Conservation (phyloP, 2,329 filamentous ascomycete species). For the Capronia coronata region DNA sequence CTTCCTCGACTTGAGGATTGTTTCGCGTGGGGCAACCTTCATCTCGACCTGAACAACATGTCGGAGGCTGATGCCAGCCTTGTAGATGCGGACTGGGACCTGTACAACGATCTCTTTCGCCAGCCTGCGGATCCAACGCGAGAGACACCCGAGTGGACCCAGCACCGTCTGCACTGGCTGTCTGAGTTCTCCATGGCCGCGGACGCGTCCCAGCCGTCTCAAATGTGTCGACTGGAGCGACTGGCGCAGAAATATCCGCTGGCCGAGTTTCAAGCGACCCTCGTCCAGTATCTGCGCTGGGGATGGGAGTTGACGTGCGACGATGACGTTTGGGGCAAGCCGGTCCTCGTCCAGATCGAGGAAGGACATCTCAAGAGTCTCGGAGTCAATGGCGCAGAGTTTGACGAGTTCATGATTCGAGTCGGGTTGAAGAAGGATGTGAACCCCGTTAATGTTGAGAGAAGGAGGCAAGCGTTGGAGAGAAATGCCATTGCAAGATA, state of each 20-base stretch:
- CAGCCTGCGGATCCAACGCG: not conserved
- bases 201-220: conserved; percentile 8
- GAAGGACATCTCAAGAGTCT: conserved; percentile 25
- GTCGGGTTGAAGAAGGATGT: conserved; percentile 11
- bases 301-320: conserved; percentile 13
- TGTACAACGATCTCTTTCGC: conserved; percentile 14
- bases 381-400: conserved; percentile 16
- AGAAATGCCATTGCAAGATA: not conserved
- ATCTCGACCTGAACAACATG: conserved; percentile 3
- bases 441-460: not conserved
- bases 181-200: conserved; percentile 18
- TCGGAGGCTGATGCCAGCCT: not conserved
- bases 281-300: conserved; percentile 12
- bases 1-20: conserved; percentile 20
- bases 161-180: conserved; percentile 11
- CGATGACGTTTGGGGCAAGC: conserved; percentile 27
- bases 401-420: conserved; percentile 19
- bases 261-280: conserved; percentile 9
- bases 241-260: conserved; percentile 20
- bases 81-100: conserved; percentile 1
- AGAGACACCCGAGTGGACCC: conserved; percentile 18
- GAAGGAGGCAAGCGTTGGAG: not conserved
- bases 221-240: conserved; percentile 13
- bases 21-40: conserved; percentile 25
- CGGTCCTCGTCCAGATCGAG: conserved; percentile 28